Conservation (phyloP, 345 rosid genomes). For the Chamaenerion angustifolium region DNA sequence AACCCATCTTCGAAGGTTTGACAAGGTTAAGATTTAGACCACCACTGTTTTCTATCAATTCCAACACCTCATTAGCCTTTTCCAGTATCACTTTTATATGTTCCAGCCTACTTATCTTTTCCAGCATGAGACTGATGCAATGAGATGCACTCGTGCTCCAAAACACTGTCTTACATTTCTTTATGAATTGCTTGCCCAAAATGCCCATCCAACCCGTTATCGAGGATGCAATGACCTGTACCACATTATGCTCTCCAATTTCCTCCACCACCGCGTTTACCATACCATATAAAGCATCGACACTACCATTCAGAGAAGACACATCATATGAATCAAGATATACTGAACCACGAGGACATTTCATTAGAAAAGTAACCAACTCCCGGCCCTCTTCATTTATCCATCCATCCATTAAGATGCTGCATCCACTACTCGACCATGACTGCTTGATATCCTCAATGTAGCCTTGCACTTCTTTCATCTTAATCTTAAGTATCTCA, state of each 20-base stretch:
- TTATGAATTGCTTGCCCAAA: conserved; percentile 24
- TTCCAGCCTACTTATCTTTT: conserved; percentile 17
- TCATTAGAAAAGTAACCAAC: conserved; percentile 37
- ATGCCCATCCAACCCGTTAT: conserved; percentile 37
- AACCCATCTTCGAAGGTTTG: not conserved
- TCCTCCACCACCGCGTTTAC: conserved; percentile 28
- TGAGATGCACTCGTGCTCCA: conserved; percentile 48
- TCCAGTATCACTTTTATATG: conserved; percentile 15
- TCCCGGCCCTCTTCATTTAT: conserved; percentile 27
- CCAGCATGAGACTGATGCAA: conserved; percentile 47
- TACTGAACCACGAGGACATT: conserved; percentile 36
- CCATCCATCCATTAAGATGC: conserved; percentile 61
- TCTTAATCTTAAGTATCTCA: conserved; percentile 10
- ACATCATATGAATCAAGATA: conserved; percentile 38
- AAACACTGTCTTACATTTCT: conserved; percentile 20
- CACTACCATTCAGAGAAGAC: conserved; percentile 12
- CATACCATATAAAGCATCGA: conserved; percentile 17
- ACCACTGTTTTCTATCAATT: conserved; percentile 22
- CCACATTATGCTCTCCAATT: conserved; percentile 35
- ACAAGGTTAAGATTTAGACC: not conserved
- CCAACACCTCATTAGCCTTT: conserved; percentile 23
- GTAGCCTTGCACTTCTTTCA: conserved; percentile 24
- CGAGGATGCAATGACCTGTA: conserved; percentile 42
- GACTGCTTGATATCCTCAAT: conserved; percentile 29
- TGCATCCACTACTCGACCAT: conserved; percentile 49